Evolutionary conservation across 2,329 filamentous ascomycete species (phyloP).

Genomic region (Aspergillus neoniger): DNA sequence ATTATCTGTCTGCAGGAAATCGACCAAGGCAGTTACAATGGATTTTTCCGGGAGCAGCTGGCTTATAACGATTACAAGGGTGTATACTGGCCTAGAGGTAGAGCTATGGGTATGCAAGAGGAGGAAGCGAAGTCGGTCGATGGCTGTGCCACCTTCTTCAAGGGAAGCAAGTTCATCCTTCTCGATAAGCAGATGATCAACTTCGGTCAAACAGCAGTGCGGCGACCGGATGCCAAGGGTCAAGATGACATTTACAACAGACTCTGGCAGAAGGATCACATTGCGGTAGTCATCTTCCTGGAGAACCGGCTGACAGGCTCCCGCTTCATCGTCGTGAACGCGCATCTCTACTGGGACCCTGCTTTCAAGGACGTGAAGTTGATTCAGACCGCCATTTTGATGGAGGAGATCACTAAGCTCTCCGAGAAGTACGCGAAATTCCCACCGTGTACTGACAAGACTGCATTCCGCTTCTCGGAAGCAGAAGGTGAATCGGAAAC

Average conservation of each 20-base stretch:
- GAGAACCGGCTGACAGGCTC: conserved; percentile 91
- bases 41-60: conserved; percentile 84
- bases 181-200: conserved; percentile 94
- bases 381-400: conserved; percentile 90
- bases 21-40: conserved; percentile 86
- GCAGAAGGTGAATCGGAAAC: conserved; percentile 49
- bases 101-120: conserved; percentile 88
- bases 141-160: conserved; percentile 96
- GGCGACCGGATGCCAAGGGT: conserved; percentile 93
- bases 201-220: conserved; percentile 88
- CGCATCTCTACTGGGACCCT: conserved; percentile 94
- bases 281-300: conserved; percentile 87
- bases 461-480: conserved; percentile 53
- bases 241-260: conserved; percentile 98
- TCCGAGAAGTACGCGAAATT: conserved; percentile 81
- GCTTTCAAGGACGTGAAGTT: conserved; percentile 90
- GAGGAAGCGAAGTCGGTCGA: conserved; percentile 88
- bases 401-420: conserved; percentile 86
- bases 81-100: conserved; percentile 85
- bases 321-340: conserved; percentile 88
- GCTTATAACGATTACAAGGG: conserved; percentile 90
- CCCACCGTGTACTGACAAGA: conserved; percentile 80
- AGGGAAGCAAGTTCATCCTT: conserved; percentile 88
- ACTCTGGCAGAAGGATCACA: conserved; percentile 97
- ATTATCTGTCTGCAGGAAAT: conserved; percentile 94